Conservation (phyloP, 208 protist genomes). For the Trypanosoma brucei region DNA sequence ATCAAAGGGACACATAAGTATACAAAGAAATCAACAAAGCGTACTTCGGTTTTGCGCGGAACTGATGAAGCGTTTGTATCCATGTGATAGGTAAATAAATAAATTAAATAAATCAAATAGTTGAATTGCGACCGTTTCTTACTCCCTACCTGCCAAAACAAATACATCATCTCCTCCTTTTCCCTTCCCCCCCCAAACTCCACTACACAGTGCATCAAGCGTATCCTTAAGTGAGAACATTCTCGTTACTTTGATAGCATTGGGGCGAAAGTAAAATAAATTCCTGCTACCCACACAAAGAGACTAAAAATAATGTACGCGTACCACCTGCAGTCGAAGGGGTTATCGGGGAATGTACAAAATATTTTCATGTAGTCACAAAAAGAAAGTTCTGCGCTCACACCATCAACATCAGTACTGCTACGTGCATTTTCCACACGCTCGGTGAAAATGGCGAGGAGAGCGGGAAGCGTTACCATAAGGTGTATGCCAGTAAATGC, state of each 20-base stretch:
- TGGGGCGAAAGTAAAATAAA: constrained; percentile 16
- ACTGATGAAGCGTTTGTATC: too few species aligned
- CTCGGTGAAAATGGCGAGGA: constrained; percentile 50
- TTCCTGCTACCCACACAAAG: constrained; percentile 44
- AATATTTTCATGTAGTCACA: constrained; percentile 33
- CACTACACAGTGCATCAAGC: too few species aligned
- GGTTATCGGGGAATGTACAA: constrained; percentile 35
- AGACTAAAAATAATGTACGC: constrained; percentile 49
- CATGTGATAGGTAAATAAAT: too few species aligned
- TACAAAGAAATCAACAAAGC: too few species aligned
- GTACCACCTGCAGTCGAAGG: constrained; percentile 34
- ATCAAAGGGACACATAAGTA: too few species aligned
- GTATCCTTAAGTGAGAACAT: not conserved
- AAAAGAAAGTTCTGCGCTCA: constrained; percentile 23
- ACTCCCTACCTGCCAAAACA: not conserved
- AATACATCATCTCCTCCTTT: not conserved
- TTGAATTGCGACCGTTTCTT: not conserved
- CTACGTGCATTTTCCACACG: constrained; percentile 17
- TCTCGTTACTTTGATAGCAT: constrained; percentile 4
- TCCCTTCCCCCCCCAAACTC: too few species aligned
- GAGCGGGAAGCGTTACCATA: constrained; percentile 68
- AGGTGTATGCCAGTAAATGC: constrained; percentile 76
- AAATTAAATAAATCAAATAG: too few species aligned
- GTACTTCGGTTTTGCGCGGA: too few species aligned
- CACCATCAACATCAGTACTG: constrained; percentile 13